Conservation (phyloP, 768 basidiomycete genomes). For the Pisolithus sp. region DNA sequence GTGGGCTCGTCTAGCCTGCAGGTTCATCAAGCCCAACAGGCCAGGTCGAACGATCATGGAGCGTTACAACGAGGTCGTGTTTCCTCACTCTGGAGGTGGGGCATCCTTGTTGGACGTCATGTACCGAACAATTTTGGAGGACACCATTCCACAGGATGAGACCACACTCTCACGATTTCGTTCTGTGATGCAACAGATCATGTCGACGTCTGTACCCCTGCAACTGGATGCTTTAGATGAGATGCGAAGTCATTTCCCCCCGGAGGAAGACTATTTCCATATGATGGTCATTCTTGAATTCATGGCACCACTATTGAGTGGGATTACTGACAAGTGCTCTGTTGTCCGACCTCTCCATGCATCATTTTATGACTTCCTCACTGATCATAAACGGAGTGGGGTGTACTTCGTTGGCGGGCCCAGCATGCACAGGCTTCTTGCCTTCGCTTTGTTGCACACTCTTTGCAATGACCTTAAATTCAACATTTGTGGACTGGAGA, state of each 20-base stretch:
- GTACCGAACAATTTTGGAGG: not conserved
- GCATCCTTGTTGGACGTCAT: not conserved
- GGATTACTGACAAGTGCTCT: not conserved
- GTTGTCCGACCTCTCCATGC: constrained; percentile 18
- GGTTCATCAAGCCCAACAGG: too few species aligned
- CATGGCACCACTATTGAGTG: constrained; percentile 6
- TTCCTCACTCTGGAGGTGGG: too few species aligned
- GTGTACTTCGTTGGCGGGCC: not conserved
- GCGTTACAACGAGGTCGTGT: too few species aligned
- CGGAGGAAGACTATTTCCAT: not conserved
- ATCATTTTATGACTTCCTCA: constrained; percentile 24
- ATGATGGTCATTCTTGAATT: not conserved
- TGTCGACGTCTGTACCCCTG: not conserved
- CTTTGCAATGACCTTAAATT: too few species aligned
- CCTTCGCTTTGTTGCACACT: too few species aligned
- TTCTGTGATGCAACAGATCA: constrained; percentile 1
- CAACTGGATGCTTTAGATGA: not conserved
- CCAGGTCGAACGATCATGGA: too few species aligned
- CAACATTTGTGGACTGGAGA: too few species aligned
- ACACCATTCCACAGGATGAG: not conserved
- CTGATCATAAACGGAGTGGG: constrained; percentile 4
- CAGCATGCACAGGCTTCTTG: too few species aligned
- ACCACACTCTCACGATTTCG: not conserved
- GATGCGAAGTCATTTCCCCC: not conserved
- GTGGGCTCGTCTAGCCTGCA: too few species aligned